Conservation (phyloP, 306 rosid genomes). For the Quercus rubra region DNA sequence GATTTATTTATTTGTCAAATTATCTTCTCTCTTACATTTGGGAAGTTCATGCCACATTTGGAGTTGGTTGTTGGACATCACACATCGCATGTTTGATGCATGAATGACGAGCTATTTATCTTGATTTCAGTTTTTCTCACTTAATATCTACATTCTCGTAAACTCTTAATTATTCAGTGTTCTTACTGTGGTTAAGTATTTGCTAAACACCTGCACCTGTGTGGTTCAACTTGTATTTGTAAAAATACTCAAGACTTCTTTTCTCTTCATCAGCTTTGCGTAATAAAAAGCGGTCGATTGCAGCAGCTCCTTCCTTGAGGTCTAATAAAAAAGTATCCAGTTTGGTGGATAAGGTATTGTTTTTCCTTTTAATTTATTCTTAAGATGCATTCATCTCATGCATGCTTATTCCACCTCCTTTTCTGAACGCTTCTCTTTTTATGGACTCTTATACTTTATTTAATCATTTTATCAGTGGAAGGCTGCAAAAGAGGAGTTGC, state of each 20-base stretch:
- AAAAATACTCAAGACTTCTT: neutral
- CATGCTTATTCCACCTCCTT: neutral
- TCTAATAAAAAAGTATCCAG: constrained; percentile 93
- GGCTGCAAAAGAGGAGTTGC: constrained; percentile 97
- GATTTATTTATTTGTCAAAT: neutral
- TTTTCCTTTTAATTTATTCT: neutral
- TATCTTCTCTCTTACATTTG: neutral
- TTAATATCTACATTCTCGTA: neutral
- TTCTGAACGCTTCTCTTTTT: neutral
- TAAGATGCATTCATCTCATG: neutral
- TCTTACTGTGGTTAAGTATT: no score
- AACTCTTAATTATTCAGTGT: neutral
- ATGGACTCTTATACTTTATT: neutral
- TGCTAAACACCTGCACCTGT: neutral
- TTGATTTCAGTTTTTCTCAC: neutral
- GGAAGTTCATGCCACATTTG: neutral
- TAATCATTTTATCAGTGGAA: constrained; percentile 64
- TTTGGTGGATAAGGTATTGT: constrained; percentile 77
- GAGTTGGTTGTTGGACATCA: neutral
- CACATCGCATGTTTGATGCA: neutral
- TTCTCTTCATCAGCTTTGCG: constrained; percentile 47
- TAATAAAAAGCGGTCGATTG: constrained; percentile 56
- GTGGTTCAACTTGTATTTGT: neutral
- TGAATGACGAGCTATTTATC: neutral
- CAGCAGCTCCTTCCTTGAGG: constrained; percentile 80